A percentile compares a stretch with the other conserved stretches of the same genome.
Conservation (phyloP, 352 stramenopile species). For the Phytophthora agathidicida region DNA sequence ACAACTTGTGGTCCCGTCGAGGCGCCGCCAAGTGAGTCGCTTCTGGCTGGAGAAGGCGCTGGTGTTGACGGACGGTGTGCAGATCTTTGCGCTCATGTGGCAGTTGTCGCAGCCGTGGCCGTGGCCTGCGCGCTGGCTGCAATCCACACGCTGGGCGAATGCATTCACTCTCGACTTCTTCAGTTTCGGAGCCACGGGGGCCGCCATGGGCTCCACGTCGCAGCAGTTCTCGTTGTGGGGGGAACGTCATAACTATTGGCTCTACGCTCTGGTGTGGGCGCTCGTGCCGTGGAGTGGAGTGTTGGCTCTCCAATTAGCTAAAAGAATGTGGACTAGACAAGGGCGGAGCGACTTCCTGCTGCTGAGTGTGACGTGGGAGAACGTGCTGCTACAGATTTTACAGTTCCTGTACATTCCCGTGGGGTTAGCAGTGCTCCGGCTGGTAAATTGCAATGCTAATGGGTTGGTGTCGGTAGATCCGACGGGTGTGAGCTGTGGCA, state of each 20-base stretch:
- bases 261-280: conserved; percentile 56
- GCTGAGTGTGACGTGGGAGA: conserved; percentile 40
- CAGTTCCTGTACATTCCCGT: conserved; percentile 66
- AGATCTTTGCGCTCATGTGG: conserved; percentile 77
- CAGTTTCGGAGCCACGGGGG: conserved; percentile 54
- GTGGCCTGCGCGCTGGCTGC: conserved; percentile 65
- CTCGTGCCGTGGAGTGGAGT: conserved; percentile 31
- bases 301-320: not conserved
- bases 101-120: conserved; percentile 82
- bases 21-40: conserved; percentile 40
- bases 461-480: conserved; percentile 56
- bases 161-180: conserved; percentile 58
- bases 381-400: conserved; percentile 49
- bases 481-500: conserved; percentile 37
- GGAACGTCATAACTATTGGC: conserved; percentile 62
- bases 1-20: conserved; percentile 6
- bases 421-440: conserved; percentile 58
- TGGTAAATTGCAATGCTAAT: conserved; percentile 61
- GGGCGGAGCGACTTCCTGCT: conserved; percentile 37
- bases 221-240: conserved; percentile 67
- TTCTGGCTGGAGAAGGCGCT: conserved; percentile 70
- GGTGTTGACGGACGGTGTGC: conserved; percentile 48
- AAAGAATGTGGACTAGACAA: conserved; percentile 15
- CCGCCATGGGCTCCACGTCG: conserved; percentile 63
- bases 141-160: conserved; percentile 55